Conservation (phyloP, 768 basidiomycete genomes). For the Piloderma croceum region DNA sequence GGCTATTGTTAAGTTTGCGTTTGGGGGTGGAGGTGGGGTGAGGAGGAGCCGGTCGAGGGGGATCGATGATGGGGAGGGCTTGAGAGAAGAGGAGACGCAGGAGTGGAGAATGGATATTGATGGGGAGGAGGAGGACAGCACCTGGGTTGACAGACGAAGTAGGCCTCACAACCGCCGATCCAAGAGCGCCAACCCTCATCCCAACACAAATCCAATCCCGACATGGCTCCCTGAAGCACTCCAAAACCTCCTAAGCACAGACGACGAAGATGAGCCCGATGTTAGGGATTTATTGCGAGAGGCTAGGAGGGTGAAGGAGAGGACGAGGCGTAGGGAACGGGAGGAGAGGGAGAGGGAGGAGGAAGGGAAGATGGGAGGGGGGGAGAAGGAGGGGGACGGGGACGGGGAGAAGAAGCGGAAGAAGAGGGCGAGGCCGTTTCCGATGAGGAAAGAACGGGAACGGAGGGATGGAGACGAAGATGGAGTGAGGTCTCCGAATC, state of each 20-base stretch:
- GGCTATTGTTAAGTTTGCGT: constrained; percentile 53
- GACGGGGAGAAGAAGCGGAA: constrained; percentile 8
- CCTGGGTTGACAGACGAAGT: constrained; percentile 13
- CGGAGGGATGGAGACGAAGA: background rate
- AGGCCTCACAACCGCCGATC: background rate
- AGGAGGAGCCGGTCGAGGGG: constrained; percentile 23
- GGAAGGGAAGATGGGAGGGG: constrained; percentile 11
- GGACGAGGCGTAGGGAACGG: constrained; percentile 14
- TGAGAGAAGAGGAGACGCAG: constrained; percentile 18
- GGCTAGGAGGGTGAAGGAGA: constrained; percentile 25
- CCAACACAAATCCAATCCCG: background rate
- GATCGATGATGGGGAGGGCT: constrained; percentile 19
- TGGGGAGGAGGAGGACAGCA: constrained; percentile 20
- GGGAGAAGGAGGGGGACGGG: constrained; percentile 12
- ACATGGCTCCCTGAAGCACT: constrained; percentile 33
- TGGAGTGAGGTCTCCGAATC: background rate
- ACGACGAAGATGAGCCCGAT: constrained; percentile 31
- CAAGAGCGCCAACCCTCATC: background rate
- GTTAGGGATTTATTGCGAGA: constrained; percentile 28
- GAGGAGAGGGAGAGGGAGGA: constrained; percentile 9
- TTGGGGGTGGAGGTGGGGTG: constrained; percentile 23
- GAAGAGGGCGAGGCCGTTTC: constrained; percentile 20
- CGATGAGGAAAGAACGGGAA: background rate
- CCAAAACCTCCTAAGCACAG: constrained; percentile 34
- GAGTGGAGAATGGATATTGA: constrained; percentile 22